phyloP scores from a whole-genome alignment of 1,139 yeast species.

The Pichia sp. region DNA sequence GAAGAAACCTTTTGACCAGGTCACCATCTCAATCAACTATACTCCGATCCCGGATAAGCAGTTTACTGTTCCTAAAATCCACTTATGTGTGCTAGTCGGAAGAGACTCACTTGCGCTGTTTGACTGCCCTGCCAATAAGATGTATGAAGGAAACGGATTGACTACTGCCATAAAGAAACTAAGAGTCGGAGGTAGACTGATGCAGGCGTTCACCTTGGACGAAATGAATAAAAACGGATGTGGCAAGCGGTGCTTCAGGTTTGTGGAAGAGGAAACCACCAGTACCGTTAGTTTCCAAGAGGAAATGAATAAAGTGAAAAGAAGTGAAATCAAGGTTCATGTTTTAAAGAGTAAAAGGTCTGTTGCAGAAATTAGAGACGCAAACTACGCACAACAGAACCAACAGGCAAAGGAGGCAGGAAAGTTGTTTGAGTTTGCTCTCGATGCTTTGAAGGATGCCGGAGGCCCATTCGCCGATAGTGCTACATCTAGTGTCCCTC shows the following conservation, averaged over 20 bases:
- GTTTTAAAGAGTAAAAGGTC: constrained; percentile 63
- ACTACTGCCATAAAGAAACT: constrained; percentile 73
- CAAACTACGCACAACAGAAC: constrained; percentile 85
- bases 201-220: constrained; percentile 92
- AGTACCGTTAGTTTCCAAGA: constrained; percentile 51
- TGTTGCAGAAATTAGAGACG: constrained; percentile 67
- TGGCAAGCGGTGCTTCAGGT: constrained; percentile 75
- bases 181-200: constrained; percentile 79
- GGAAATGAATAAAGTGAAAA: constrained; percentile 31
- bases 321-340: constrained; percentile 72
- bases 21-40: constrained; percentile 39
- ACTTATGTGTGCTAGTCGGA: constrained; percentile 72
- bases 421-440: constrained; percentile 71
- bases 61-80: constrained; percentile 62
- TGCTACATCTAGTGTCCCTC: constrained; percentile 39
- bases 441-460: constrained; percentile 56
- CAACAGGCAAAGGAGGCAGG: constrained; percentile 67
- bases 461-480: constrained; percentile 53
- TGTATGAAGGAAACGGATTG: constrained; percentile 61
- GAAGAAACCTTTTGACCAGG: constrained; percentile 34
- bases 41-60: constrained; percentile 47
- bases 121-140: constrained; percentile 65
- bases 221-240: constrained; percentile 80
- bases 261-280: constrained; percentile 59
- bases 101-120: constrained; percentile 67